Evolutionary conservation across 1,284 basidiomycete genomes (phyloP), one percentile per base, ranked within the genome.

Genomic region (Chondrostereum purpureum): DNA sequence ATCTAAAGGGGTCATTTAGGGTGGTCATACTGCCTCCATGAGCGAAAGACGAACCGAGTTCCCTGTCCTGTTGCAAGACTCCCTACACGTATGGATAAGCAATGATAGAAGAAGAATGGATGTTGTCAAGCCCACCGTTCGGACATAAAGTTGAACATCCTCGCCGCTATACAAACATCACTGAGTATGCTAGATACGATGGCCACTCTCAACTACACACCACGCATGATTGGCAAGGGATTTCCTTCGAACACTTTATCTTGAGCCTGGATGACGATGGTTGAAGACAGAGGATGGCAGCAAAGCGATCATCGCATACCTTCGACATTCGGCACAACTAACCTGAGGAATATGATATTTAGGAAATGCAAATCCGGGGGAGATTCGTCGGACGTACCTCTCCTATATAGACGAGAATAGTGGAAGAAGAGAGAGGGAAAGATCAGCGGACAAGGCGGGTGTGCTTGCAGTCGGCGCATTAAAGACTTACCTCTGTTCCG

Each of bases 181-280:
- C 14, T 6, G 17, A 43, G 17, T 6, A 5, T 19, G 17, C 4
- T 21, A 6, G 13, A 17, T 35, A 5, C 13, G 12, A 13, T 18
- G 10, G 19, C 23, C 34, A 47, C 10, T 5, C 19, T 6, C 4
- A 23, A 17, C 13, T 36, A n/a, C 37, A 34, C 57, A 78, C 78
- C 66, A 79, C 77, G 58, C 80, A 83, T 5, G 79, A 80, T 55
- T 78, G 78, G 56, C 80, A 83, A 5, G 82, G 81, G 48, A 86
- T 81, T 51, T 81, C 73, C 68, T 84, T 86, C 72, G 86, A 82
- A 64, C 83, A 87, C 57, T 79, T 82, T 54, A 83, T 77, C 63
- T 83, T 85, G 61, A 80, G 72, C 63, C 83, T 84, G 50, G 13
- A 24, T 14, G 41, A 27, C 31, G 24, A 27, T 35, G 52, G 22